Evolutionary conservation across 371 early-diverging fungal species (phyloP).

Genomic region (Quaeritorhiza haematococci): DNA sequence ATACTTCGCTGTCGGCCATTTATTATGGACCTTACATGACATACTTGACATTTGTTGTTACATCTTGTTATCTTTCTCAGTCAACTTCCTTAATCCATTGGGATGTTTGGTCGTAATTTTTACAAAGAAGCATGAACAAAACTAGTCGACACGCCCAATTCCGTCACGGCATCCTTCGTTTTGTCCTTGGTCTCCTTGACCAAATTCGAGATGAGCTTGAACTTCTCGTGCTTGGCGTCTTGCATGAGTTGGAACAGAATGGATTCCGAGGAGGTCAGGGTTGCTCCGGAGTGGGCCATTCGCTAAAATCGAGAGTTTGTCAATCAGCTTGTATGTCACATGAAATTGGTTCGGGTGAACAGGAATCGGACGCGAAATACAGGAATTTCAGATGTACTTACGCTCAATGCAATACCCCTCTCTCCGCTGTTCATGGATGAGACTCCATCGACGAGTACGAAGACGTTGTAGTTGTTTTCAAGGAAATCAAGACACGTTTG

Average conservation of each 20-base stretch:
- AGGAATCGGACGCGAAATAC: conserved; percentile 4
- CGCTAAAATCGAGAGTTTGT: conserved; percentile 52
- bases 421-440: conserved; percentile 83
- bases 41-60: no score
- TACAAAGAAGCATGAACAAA: no score
- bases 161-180: no score
- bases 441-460: conserved; percentile 86
- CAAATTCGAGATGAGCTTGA: conserved; percentile 69
- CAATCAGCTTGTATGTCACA: no score
- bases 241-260: conserved; percentile 85
- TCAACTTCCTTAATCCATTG: no score
- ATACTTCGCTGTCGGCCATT: no score
- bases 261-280: conserved; percentile 82
- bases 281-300: conserved; percentile 70
- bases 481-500: conserved; percentile 89
- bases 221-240: conserved; percentile 73
- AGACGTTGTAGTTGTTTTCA: conserved; percentile 67
- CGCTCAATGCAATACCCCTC: conserved; percentile 75
- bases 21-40: no score
- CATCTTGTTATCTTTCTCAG: no score
- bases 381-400: conserved; percentile 31
- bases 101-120: no score
- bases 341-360: no score
- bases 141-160: no score
- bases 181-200: no score